Evolutionary conservation across 2,329 filamentous ascomycete genomes (phyloP).

Genomic region (Setomelanomma holmii): DNA sequence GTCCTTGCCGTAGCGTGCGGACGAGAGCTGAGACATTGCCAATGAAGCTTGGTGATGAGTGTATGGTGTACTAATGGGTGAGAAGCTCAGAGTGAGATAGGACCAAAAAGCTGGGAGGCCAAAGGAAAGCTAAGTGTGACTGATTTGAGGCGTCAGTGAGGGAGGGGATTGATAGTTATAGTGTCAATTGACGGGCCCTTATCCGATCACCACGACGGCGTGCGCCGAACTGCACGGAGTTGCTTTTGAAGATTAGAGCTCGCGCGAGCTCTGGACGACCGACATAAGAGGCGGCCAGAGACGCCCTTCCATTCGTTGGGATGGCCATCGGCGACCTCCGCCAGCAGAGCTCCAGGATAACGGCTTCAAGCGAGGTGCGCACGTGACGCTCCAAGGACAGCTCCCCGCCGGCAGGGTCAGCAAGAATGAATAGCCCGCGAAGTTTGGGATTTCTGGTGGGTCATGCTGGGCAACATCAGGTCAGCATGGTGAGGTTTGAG

Average conservation of each 20-base stretch:
- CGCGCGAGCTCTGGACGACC: slow-evolving; percentile 28
- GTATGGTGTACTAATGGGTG: not conserved
- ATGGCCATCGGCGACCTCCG: slow-evolving; percentile 46
- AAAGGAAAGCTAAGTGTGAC: slow-evolving; percentile 13
- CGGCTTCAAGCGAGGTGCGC: slow-evolving; percentile 15
- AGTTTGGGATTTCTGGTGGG: slow-evolving; percentile 14
- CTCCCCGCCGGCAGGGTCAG: slow-evolving; percentile 19
- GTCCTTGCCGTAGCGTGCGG: slow-evolving; percentile 89
- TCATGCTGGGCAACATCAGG: slow-evolving; percentile 28
- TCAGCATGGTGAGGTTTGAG: slow-evolving; percentile 27
- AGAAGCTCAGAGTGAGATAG: slow-evolving; percentile 1
- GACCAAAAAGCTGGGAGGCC: slow-evolving; percentile 1
- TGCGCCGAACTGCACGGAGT: slow-evolving; percentile 38
- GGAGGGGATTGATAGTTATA: slow-evolving; percentile 39
- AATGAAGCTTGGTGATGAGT: not conserved
- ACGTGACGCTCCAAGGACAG: slow-evolving; percentile 31
- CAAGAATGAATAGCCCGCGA: slow-evolving; percentile 10
- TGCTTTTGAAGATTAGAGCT: slow-evolving; percentile 35
- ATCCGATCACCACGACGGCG: slow-evolving; percentile 41
- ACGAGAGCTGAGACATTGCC: slow-evolving; percentile 57
- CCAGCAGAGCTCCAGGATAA: slow-evolving; percentile 26
- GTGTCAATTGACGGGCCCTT: slow-evolving; percentile 27
- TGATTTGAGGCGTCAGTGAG: slow-evolving; percentile 19
- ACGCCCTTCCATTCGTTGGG: slow-evolving; percentile 36
- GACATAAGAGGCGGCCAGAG: slow-evolving; percentile 27